These are phyloP conservation scores for Backusella circina DNA, from an alignment of 192 early-diverging fungal genomes.

Conservation along the genomic window DNA sequence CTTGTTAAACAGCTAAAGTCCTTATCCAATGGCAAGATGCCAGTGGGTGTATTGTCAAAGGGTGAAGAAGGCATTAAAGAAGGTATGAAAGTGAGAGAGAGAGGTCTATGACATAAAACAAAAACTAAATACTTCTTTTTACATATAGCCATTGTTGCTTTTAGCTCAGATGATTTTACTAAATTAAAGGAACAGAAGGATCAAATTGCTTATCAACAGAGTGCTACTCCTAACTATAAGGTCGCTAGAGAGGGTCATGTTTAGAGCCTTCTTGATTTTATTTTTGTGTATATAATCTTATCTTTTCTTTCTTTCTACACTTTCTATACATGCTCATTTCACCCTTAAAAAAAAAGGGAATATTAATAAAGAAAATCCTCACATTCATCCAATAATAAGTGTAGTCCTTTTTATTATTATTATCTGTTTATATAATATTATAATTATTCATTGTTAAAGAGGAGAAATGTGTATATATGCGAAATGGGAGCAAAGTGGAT, in stretches of 20 bases:
- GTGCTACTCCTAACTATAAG: slow-evolving; percentile 12
- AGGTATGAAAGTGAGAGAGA: too few relatives aligned
- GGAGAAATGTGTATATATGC: background rate
- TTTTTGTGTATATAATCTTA: background rate
- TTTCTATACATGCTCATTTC: slow-evolving; percentile 1
- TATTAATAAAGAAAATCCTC: background rate
- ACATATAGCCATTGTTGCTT: background rate
- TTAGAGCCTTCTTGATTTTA: background rate
- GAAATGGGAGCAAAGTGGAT: background rate
- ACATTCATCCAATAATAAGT: background rate
- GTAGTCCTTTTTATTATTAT: background rate
- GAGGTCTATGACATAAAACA: too few relatives aligned
- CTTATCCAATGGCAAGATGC: slow-evolving; percentile 10
- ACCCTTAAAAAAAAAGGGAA: background rate
- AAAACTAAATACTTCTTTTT: background rate
- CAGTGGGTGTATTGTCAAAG: slow-evolving; percentile 7
- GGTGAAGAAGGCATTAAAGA: slow-evolving; percentile 21
- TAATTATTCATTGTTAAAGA: background rate
- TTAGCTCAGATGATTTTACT: background rate
- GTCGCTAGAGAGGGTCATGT: slow-evolving; percentile 16
- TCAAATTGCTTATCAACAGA: background rate
- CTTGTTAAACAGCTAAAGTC: slow-evolving; percentile 14
- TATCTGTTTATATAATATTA: background rate
- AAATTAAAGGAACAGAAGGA: slow-evolving; percentile 18
- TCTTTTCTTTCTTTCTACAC: background rate